phyloP scores from a whole-genome alignment of 2,329 filamentous ascomycete species.

The Sporothrix phasma region DNA sequence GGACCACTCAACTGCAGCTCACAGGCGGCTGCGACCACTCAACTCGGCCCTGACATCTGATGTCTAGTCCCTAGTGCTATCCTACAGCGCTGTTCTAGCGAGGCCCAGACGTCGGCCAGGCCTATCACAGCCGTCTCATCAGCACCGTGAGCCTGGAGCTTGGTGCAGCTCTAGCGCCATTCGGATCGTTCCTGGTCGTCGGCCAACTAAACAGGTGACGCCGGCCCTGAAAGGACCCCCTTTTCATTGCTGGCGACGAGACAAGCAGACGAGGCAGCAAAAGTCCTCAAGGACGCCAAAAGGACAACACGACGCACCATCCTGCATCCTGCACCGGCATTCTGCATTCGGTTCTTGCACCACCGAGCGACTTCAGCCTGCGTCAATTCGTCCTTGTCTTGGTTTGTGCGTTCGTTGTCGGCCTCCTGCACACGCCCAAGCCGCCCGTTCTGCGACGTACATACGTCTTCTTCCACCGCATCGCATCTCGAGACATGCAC shows the following conservation, averaged over 20 bases:
- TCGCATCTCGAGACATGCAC: constrained; percentile 1
- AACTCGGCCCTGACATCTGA: not conserved
- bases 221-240: not conserved
- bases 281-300: not conserved
- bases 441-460: too few species aligned
- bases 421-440: not conserved
- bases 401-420: not conserved
- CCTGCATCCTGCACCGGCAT: not conserved
- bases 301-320: constrained; percentile 1
- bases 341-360: too few species aligned
- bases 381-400: not conserved
- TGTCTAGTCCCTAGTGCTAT: not conserved
- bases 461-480: not conserved
- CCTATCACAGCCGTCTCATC: not conserved
- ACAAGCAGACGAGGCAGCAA: not conserved
- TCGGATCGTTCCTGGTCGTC: not conserved
- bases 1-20: not conserved
- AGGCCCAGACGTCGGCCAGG: not conserved
- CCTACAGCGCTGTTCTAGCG: not conserved
- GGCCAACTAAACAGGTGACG: not conserved
- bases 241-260: not conserved
- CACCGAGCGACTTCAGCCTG: not conserved
- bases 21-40: not conserved
- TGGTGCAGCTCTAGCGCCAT: not conserved
- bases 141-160: not conserved